Evolutionary conservation across 805 yeast genomes (phyloP).

Genomic region (Kodamaea restingae): DNA sequence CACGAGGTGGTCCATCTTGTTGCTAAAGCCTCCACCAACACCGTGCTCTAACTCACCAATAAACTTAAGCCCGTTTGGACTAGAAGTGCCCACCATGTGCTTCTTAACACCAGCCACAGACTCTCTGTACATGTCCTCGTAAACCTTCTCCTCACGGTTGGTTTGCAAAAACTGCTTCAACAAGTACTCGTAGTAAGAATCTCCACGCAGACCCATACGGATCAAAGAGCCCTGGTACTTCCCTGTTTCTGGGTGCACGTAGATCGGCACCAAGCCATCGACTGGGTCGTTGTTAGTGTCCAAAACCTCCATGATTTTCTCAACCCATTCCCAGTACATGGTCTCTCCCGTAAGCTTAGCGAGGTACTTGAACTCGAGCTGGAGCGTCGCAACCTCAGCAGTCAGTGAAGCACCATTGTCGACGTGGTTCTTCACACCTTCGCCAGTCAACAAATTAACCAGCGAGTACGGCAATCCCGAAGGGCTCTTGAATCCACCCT

Average conservation of each 20-base stretch:
- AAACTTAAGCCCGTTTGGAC: conserved; percentile 59
- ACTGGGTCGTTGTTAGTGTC: conserved; percentile 54
- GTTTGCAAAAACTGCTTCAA: conserved; percentile 85
- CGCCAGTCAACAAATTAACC: conserved; percentile 63
- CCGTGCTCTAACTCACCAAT: conserved; percentile 79
- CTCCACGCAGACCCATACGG: conserved; percentile 88
- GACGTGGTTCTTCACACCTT: conserved; percentile 57
- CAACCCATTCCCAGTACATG: conserved; percentile 74
- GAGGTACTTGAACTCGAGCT: conserved; percentile 80
- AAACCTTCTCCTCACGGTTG: conserved; percentile 52
- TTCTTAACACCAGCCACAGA: conserved; percentile 73
- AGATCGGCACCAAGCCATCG: conserved; percentile 83
- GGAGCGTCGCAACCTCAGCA: conserved; percentile 85
- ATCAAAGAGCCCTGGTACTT: conserved; percentile 59
- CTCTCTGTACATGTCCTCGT: conserved; percentile 71
- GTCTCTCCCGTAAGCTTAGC: conserved; percentile 75
- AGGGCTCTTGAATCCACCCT: conserved; percentile 62
- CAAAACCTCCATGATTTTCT: conserved; percentile 64
- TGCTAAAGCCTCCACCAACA: conserved; percentile 51
- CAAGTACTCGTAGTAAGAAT: conserved; percentile 86
- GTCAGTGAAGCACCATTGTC: conserved; percentile 81
- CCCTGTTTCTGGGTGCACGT: conserved; percentile 71
- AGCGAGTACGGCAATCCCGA: conserved; percentile 78
- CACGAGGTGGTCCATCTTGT: conserved; percentile 89
- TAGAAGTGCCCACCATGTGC: conserved; percentile 56